phyloP scores from a whole-genome alignment of 2,329 filamentous ascomycete species.

The Nigrospora osmanthi region DNA sequence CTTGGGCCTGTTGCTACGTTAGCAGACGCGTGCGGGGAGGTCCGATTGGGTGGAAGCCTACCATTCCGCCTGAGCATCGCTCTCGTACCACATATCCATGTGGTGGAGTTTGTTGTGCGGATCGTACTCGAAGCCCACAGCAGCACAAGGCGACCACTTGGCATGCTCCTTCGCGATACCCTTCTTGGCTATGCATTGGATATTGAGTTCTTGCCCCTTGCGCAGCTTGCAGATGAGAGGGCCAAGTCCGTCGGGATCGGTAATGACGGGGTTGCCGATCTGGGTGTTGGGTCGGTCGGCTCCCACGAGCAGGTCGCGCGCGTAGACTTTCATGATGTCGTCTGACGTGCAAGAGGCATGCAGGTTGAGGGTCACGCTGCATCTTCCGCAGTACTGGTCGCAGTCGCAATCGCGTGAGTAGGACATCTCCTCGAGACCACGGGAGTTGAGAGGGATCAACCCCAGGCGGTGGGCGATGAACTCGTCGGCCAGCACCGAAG shows the following conservation, averaged over 20 bases:
- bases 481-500: slow-evolving; percentile 92
- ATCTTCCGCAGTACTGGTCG: slow-evolving; percentile 89
- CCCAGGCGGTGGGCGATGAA: slow-evolving; percentile 91
- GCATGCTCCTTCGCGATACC: slow-evolving; percentile 98
- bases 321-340: slow-evolving; percentile 89
- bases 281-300: slow-evolving; percentile 62
- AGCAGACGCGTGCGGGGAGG: slow-evolving; percentile 5
- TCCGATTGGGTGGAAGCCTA: slow-evolving; percentile 32
- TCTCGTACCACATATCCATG: slow-evolving; percentile 91
- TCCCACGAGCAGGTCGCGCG: slow-evolving; percentile 73
- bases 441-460: slow-evolving; percentile 78
- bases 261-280: slow-evolving; percentile 76
- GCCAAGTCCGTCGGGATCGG: slow-evolving; percentile 73
- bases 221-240: slow-evolving; percentile 85
- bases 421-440: slow-evolving; percentile 72
- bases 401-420: slow-evolving; percentile 96
- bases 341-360: slow-evolving; percentile 80
- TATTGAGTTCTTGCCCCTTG: slow-evolving; percentile 79
- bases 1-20: slow-evolving; percentile 56
- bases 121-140: slow-evolving; percentile 96
- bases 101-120: slow-evolving; percentile 94
- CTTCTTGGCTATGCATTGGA: slow-evolving; percentile 94
- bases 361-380: slow-evolving; percentile 76
- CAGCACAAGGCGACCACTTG: slow-evolving; percentile 91
- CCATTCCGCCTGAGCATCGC: slow-evolving; percentile 77